Evolutionary conservation across 225 moss, liverwort and hornwort species (phyloP), one percentile per base, ranked within the genome.

Genomic region (Pleurozium schreberi): DNA sequence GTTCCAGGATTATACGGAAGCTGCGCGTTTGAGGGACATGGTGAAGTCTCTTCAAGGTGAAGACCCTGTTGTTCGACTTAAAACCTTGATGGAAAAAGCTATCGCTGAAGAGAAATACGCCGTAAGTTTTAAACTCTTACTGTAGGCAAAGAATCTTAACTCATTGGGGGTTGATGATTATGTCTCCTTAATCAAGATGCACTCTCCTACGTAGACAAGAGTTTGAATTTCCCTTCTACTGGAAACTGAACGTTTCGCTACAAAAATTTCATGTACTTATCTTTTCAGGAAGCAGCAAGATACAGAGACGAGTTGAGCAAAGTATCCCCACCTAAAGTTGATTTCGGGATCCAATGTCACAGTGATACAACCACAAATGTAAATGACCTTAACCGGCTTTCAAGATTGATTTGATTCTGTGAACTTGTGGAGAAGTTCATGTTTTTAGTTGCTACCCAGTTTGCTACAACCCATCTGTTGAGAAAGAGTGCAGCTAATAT

Each of bases 41-140:
- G 91, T 94, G 86, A 94, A 93, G 86, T 90, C 92, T 73, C 94
- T 94, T 84, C 91, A 93, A 90, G 92, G 93, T 88, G 91, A 94
- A 92, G 93, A 94, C 65, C 94, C 93, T 84, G 85, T 94, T 87
- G 88, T 93, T 74, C 93, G 94, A 28, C 89, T 94, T 52, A 84
- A 90, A 89, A 86, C 89, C 68, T 88, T 91, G 90, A 93, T 94
- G 91, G 93, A 91, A 49, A 93, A 89, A 86, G 91, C 94, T 59
- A 89, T 94, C 77, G 88, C 91, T 81, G 93, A 94, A 84, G 94
- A 94, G 86, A 89, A 70, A 69, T 94, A 93, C 76, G 60, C 60
- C 71, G 93, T 94, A 89, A 76, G 87, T 82, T 76, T 40, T 40
- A 27, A 78, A 60, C 81, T 82, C 40, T 70, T 43, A 75, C 57